Conservation (phyloP, 1,284 basidiomycete species). For the Rhodotorula sp. region DNA sequence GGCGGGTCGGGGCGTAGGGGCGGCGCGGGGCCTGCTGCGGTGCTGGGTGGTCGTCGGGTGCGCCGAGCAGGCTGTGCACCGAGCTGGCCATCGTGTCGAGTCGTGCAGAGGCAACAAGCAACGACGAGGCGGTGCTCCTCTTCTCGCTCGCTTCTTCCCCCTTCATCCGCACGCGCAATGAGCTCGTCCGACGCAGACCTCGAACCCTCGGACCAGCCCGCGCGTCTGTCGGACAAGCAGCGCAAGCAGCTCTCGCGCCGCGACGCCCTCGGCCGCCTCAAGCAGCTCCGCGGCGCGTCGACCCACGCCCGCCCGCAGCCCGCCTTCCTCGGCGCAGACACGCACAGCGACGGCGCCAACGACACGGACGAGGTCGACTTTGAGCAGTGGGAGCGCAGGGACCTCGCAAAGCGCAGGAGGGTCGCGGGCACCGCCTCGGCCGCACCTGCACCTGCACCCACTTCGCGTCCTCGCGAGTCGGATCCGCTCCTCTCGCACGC, state of each 20-base stretch:
- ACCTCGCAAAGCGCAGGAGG: not conserved
- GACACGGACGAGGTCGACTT: not conserved
- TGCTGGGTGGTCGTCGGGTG: not conserved
- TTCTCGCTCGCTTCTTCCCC: not conserved
- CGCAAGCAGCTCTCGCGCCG: constrained; percentile 4
- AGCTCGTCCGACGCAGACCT: not conserved
- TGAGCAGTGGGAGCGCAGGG: constrained; percentile 5
- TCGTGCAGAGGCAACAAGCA: not conserved
- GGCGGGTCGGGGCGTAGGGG: constrained; percentile 29
- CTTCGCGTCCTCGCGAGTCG: not conserved
- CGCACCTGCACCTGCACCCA: not conserved
- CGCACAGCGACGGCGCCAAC: constrained; percentile 12
- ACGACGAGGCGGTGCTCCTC: not conserved
- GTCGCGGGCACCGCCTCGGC: too few species aligned
- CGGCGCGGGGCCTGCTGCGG: not conserved
- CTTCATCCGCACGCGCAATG: not conserved
- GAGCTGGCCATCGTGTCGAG: constrained; percentile 1
- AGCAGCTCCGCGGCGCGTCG: constrained; percentile 5
- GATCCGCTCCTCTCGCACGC: constrained; percentile 33
- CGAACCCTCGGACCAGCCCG: not conserved
- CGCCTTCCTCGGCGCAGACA: constrained; percentile 25
- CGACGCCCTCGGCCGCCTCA: constrained; percentile 19
- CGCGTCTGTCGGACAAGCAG: not conserved
- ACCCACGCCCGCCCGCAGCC: not conserved
- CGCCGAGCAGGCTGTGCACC: constrained; percentile 18